Evolutionary conservation across 1,284 basidiomycete species (phyloP).

Genomic region (Marasmius tenuissimus): DNA sequence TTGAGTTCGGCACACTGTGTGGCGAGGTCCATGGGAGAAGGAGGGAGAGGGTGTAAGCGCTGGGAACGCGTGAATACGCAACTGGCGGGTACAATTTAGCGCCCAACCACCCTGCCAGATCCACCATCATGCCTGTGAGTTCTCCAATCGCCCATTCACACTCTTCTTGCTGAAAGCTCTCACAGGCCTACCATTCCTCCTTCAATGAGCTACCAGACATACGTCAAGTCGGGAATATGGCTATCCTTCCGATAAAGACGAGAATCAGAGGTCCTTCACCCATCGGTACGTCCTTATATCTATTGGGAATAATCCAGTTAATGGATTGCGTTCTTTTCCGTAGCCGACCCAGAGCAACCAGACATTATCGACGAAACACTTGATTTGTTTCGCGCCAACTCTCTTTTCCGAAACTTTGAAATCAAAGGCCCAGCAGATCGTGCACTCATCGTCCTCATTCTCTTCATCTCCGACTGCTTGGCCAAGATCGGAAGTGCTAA

Average conservation of each 20-base stretch:
- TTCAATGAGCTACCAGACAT: conserved; percentile 88
- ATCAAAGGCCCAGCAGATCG: conserved; percentile 99
- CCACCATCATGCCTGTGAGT: conserved; percentile 58
- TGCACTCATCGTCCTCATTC: conserved; percentile 94
- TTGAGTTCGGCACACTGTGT: conserved; percentile 4
- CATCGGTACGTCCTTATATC: conserved; percentile 49
- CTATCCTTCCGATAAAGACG: conserved; percentile 89
- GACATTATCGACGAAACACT: conserved; percentile 98
- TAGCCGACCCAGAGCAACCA: conserved; percentile 75
- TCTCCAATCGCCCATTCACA: background rate
- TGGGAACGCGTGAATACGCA: background rate
- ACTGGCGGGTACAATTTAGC: background rate
- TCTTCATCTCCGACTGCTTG: conserved; percentile 97
- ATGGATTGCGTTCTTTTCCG: conserved; percentile 8
- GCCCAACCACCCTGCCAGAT: no score
- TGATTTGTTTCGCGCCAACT: conserved; percentile 98
- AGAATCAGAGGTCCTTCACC: conserved; percentile 92
- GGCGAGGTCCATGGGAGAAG: conserved; percentile 1
- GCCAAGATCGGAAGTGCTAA: conserved; percentile 78
- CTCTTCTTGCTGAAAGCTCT: background rate
- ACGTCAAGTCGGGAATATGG: conserved; percentile 87
- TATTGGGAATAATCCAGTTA: conserved; percentile 3
- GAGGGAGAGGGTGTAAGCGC: background rate
- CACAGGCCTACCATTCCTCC: conserved; percentile 93
- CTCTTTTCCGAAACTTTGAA: conserved; percentile 99